Percentiles rank a stretch among this genome's conserved stretches.
These are phyloP conservation scores for Termitomyces sp. DNA, from an alignment of 768 basidiomycete species.

Conservation along the genomic window DNA sequence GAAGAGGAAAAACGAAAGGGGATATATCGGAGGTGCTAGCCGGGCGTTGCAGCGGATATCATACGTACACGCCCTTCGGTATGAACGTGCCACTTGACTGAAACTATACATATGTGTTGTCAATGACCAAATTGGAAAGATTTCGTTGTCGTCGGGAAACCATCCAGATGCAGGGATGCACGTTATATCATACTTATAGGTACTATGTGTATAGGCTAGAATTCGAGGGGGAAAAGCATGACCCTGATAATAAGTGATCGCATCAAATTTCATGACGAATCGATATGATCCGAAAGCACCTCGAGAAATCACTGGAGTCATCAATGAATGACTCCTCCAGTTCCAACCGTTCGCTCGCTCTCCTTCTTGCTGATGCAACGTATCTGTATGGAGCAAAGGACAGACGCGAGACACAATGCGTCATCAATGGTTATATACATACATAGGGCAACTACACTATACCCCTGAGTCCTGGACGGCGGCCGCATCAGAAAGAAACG, in stretches of 20 bases:
- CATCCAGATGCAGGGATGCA: neutral
- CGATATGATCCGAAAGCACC: neutral
- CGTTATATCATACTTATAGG: neutral
- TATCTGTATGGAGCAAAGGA: neutral
- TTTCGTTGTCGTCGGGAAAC: neutral
- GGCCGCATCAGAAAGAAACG: slow-evolving; percentile 9
- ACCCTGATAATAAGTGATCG: neutral
- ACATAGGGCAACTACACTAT: neutral
- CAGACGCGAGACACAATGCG: neutral
- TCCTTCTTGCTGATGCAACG: neutral
- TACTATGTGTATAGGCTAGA: neutral
- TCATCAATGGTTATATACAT: neutral
- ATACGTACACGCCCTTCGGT: neutral
- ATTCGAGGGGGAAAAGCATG: neutral
- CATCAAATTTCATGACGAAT: neutral
- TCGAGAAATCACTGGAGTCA: neutral
- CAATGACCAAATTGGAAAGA: too few relatives aligned
- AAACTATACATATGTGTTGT: neutral
- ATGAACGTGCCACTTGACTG: neutral
- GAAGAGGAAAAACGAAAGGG: slow-evolving; percentile 71
- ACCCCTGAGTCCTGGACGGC: slow-evolving; percentile 2
- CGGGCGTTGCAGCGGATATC: neutral
- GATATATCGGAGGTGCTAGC: slow-evolving; percentile 44
- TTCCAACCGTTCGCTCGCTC: too few relatives aligned
- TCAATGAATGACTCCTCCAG: neutral